Evolutionary conservation across 2,329 filamentous ascomycete genomes (phyloP), one percentile per base, ranked within the genome.

Genomic region (Sporothrix euskadiensis): DNA sequence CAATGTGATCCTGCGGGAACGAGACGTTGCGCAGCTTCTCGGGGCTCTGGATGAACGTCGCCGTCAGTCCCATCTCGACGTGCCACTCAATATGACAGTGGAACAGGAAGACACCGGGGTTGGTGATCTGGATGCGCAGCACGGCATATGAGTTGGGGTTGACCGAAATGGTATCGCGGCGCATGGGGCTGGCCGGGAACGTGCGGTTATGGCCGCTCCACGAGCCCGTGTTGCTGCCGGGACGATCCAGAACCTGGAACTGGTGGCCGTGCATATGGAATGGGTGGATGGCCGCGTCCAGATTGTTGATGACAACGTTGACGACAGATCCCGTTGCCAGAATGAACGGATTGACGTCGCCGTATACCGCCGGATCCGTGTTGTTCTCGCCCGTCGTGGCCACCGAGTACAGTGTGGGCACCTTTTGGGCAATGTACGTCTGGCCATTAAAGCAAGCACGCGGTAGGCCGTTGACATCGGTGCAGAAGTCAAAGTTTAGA

Each of bases 331-430:
- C 80, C 63, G 80, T 80, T 1, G 79, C 74, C 61, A 83, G 79
- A 41, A 85, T 77, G 75, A 83, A 83, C 6, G 84, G 82, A 74
- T 82, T 80, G 63, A 85, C 80, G 54, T 79, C 79, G 30, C 84
- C 85, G 73, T 86, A 86, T 6, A 85, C 80, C 2, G 73, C 47
- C 0, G 82, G 79, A 75, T 86, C 78, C 6, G 79, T 81, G 78
- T 85, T 85, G 78, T 81, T 76, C 0, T 80, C 77, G 4, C 86
- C 87, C 0, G 87, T 82, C 0, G 89, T 89, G 3, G 92, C 84
- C n/a, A 86, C 91, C 3, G 90, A 90, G 84, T 93, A 94, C 6
- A 94, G 83, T 0, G 90, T 88, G 0, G 92, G 92, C 0, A 93
- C 91, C 78, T 89, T 88, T 70, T 91, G 91, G 8, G 80, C 75